Evolutionary conservation across 2,329 filamentous ascomycete species (phyloP).

Genomic region (Rachicladosporium sp.): DNA sequence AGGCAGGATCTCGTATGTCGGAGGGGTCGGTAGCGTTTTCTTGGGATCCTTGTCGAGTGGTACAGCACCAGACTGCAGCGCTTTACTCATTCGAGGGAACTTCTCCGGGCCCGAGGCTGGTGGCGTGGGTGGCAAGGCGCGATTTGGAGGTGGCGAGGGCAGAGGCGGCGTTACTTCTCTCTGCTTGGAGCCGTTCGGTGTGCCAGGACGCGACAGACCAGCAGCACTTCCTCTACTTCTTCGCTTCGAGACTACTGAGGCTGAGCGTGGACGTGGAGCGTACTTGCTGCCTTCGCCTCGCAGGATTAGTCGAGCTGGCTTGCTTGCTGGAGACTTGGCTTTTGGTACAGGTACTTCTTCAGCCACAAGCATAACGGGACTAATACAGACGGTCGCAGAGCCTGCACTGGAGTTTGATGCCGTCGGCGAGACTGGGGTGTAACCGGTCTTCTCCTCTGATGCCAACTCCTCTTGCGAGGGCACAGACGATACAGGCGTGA

Average conservation of each 20-base stretch:
- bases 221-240: slow-evolving; percentile 10
- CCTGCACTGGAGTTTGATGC: slow-evolving; percentile 9
- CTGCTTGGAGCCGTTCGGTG: slow-evolving; percentile 3
- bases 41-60: no score
- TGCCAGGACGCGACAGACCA: slow-evolving; percentile 8
- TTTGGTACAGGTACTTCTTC: slow-evolving; percentile 22
- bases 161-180: slow-evolving; percentile 18
- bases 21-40: slow-evolving; percentile 14
- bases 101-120: slow-evolving; percentile 19
- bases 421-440: slow-evolving; percentile 16
- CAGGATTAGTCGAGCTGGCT: slow-evolving; percentile 19
- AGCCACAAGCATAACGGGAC: slow-evolving; percentile 24
- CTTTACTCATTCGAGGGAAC: neutral
- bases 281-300: slow-evolving; percentile 16
- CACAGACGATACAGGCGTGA: slow-evolving; percentile 17
- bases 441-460: slow-evolving; percentile 11
- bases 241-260: slow-evolving; percentile 13
- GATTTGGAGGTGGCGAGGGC: slow-evolving; percentile 22
- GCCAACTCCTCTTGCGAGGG: slow-evolving; percentile 12
- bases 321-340: slow-evolving; percentile 11
- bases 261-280: slow-evolving; percentile 21
- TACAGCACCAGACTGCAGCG: no score
- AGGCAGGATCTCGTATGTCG: slow-evolving; percentile 12
- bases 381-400: slow-evolving; percentile 11
- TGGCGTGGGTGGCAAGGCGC: slow-evolving; percentile 23